phyloP scores from a whole-genome alignment of 345 rosid species.

The Erodium maritimum region DNA sequence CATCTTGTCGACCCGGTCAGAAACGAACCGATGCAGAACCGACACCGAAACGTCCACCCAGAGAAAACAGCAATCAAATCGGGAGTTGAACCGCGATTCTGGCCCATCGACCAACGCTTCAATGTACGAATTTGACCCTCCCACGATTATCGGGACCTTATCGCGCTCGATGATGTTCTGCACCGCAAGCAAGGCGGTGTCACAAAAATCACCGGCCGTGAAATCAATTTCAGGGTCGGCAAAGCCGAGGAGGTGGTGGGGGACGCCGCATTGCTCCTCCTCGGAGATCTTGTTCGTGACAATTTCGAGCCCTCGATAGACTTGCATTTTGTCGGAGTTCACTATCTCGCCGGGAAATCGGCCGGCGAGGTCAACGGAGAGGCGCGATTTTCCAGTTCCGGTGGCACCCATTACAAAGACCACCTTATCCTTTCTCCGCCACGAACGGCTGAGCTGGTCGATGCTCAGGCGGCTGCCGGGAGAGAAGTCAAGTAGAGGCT shows the following conservation, averaged over 20 bases:
- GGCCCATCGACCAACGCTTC: constrained; percentile 40
- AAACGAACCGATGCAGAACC: constrained; percentile 30
- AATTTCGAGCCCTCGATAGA: constrained; percentile 47
- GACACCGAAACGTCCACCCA: constrained; percentile 68
- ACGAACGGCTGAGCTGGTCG: constrained; percentile 18
- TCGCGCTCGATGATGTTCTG: constrained; percentile 38
- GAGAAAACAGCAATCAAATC: constrained; percentile 55
- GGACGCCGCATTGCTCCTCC: constrained; percentile 47
- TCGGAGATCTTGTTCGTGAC: constrained; percentile 53
- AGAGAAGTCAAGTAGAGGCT: constrained; percentile 16
- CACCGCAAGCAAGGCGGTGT: constrained; percentile 31
- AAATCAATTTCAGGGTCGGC: constrained; percentile 32
- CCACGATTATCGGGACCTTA: constrained; percentile 55
- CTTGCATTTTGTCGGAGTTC: constrained; percentile 74
- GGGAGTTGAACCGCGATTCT: constrained; percentile 21
- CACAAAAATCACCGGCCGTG: constrained; percentile 35
- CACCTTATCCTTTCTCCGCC: constrained; percentile 40
- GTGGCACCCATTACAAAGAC: constrained; percentile 69
- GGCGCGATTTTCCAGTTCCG: constrained; percentile 73
- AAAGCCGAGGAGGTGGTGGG: constrained; percentile 70
- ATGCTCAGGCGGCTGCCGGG: constrained; percentile 17
- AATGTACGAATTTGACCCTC: constrained; percentile 73
- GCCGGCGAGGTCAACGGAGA: constrained; percentile 63
- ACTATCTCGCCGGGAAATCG: constrained; percentile 54
- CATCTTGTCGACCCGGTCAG: constrained; percentile 68